Percentiles rank a stretch among this genome's conserved stretches.
Evolutionary conservation across 495 filamentous ascomycete species (phyloP).

Genomic region (Xylaria sp.): DNA sequence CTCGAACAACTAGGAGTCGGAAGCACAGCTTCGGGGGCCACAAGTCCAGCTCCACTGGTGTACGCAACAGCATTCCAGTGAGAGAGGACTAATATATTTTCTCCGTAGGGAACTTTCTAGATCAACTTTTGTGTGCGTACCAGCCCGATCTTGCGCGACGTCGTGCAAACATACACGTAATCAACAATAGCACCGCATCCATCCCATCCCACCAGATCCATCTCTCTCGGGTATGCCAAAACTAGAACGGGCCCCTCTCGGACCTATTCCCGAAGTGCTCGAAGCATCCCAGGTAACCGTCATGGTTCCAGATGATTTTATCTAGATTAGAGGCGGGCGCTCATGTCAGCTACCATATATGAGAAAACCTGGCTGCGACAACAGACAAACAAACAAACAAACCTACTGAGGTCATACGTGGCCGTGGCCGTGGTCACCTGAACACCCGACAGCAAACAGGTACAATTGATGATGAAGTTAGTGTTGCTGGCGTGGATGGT

Average conservation of each 20-base stretch:
- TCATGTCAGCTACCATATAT: background rate
- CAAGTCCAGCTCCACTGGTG: background rate
- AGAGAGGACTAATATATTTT: background rate
- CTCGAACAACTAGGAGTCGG: background rate
- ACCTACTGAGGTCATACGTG: conserved; percentile 43
- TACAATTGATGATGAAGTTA: conserved; percentile 36
- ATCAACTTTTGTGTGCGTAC: background rate
- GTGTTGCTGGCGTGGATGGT: conserved; percentile 27
- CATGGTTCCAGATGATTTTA: conserved; percentile 38
- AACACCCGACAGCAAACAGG: conserved; percentile 30
- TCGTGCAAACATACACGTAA: background rate
- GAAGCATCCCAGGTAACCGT: conserved; percentile 42
- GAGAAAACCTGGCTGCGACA: background rate
- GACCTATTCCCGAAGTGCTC: conserved; percentile 41
- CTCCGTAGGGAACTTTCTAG: background rate
- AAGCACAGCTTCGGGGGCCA: background rate
- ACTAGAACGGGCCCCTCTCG: conserved; percentile 36
- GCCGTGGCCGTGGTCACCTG: conserved; percentile 11
- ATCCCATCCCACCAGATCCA: background rate
- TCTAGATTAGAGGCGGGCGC: conserved; percentile 35
- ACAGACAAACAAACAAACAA: no score
- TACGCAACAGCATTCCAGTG: background rate
- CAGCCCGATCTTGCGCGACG: background rate
- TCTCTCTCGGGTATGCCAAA: background rate
- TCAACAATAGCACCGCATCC: background rate